Percentiles rank a stretch among this genome's conserved stretches.
These are phyloP conservation scores for Mortierella sp. DNA, from an alignment of 371 early-diverging fungal species.

Conservation along the genomic window DNA sequence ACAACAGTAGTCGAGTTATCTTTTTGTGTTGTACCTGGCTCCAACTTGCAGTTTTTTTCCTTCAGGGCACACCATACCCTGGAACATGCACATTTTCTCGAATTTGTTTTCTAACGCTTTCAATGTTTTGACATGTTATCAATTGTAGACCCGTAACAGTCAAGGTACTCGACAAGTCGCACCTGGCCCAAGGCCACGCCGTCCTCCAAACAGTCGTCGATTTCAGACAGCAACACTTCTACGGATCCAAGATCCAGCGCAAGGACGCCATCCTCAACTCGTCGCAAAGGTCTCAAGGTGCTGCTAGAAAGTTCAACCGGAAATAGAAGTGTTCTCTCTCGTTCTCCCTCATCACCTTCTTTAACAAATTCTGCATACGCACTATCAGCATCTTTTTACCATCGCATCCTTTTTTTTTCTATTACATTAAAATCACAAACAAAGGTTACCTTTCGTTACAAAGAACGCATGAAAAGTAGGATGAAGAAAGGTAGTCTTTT, in stretches of 20 bases:
- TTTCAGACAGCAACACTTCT: conserved; percentile 53
- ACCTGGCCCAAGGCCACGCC: conserved; percentile 45
- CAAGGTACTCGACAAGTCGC: conserved; percentile 51
- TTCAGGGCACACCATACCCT: no score
- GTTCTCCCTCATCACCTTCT: background rate
- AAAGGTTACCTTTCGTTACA: background rate
- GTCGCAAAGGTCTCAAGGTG: conserved; percentile 35
- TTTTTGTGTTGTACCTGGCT: no score
- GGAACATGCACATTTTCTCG: background rate
- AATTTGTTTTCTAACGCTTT: background rate
- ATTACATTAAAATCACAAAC: background rate
- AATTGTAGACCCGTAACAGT: conserved; percentile 50
- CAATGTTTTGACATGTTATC: background rate
- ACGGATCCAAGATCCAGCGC: conserved; percentile 46
- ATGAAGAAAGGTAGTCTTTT: background rate
- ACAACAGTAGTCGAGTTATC: no score
- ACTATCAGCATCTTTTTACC: background rate
- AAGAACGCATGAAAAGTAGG: no score
- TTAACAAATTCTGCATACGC: background rate
- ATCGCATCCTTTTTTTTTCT: background rate
- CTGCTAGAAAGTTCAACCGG: conserved; percentile 43
- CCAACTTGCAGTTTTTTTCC: no score
- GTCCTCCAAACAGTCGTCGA: conserved; percentile 48
- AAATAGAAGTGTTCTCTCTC: conserved; percentile 26
- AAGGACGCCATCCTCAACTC: conserved; percentile 43